These are phyloP conservation scores for Geranium incanum DNA, from an alignment of 441 rosid genomes.

Conservation along the genomic window DNA sequence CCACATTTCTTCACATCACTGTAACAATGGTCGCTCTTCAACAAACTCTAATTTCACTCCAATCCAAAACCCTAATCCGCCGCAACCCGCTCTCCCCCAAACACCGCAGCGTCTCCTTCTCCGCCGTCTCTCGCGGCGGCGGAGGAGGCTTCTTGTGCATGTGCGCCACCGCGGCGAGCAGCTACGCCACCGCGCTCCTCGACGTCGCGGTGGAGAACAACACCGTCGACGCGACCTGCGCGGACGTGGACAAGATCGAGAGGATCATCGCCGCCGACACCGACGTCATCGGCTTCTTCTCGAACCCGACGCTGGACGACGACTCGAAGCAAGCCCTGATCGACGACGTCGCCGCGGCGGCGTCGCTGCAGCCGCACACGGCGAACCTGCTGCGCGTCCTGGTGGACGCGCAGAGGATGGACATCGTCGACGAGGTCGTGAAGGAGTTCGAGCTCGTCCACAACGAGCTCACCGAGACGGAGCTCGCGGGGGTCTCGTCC, in stretches of 20 bases:
- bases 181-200: slow-evolving; percentile 66
- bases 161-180: slow-evolving; percentile 49
- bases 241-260: slow-evolving; percentile 69
- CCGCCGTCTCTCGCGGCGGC: slow-evolving; percentile 27
- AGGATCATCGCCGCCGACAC: slow-evolving; percentile 44
- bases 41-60: slow-evolving; percentile 41
- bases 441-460: slow-evolving; percentile 64
- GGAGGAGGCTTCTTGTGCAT: slow-evolving; percentile 39
- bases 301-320: slow-evolving; percentile 41
- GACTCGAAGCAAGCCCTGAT: slow-evolving; percentile 45
- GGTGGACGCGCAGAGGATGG: slow-evolving; percentile 54
- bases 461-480: slow-evolving; percentile 57
- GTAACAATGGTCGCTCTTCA: slow-evolving; percentile 56
- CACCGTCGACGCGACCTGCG: slow-evolving; percentile 49
- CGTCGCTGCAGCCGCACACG: slow-evolving; percentile 44
- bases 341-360: slow-evolving; percentile 47
- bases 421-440: slow-evolving; percentile 50
- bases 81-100: slow-evolving; percentile 30
- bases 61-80: slow-evolving; percentile 41
- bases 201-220: slow-evolving; percentile 58
- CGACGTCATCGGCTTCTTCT: slow-evolving; percentile 41
- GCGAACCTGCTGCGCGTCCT: slow-evolving; percentile 61
- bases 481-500: slow-evolving; percentile 65
- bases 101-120: slow-evolving; percentile 23
- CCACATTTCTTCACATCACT: too few relatives aligned